Base-by-base conservation (phyloP, 345 rosid species). In the Eucalyptus tenuipes region DNA sequence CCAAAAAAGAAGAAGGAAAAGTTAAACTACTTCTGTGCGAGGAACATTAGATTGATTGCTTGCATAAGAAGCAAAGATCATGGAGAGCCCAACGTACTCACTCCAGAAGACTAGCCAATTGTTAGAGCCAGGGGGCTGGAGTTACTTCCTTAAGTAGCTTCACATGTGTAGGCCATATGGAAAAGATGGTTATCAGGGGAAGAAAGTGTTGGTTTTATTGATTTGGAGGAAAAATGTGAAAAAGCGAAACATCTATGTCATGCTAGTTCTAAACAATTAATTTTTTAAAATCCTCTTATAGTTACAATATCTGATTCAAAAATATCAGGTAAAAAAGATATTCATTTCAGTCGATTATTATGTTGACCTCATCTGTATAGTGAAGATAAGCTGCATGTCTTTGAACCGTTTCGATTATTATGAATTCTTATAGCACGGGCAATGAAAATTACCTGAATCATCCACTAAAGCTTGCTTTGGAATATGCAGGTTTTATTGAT, bases 401-500 rank as follows among this genome's bases (percentile, higher is more conserved):
- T 33, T 61, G 68, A 52, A 52, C 49, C 3, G 16, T 24, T 86
- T 86, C 16, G n/a, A 37, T 86, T 24, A 55, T 52, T 13, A 86
- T n/a, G 12, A 86, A 20, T 50, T 86, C 61, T 86, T 29, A 52
- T 86, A 52, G 55, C 59, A 37, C 13, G 4, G 47, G 29, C 47
- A 40, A 75, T 22, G 84, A 75, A 37, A 75, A 42, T 57, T 24
- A 50, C n/a, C n/a, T 44, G 84, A 55, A 79, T 82, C 45, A 31
- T 79, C 11, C 17, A 55, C 55, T 89, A 25, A 84, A 86, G 27
- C 11, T 86, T 89, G 86, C 59, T 86, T 64, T 37, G n/a, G n/a
- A 45, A 53, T 47, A 37, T 87, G 88, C 92, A 93, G 94, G 88
- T 93, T 68, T 91, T 92, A 59, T 88, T 93, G 90, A 90, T 93